These are phyloP conservation scores for Omphalea diandra DNA, from an alignment of 441 rosid genomes.

Conservation along the genomic window DNA sequence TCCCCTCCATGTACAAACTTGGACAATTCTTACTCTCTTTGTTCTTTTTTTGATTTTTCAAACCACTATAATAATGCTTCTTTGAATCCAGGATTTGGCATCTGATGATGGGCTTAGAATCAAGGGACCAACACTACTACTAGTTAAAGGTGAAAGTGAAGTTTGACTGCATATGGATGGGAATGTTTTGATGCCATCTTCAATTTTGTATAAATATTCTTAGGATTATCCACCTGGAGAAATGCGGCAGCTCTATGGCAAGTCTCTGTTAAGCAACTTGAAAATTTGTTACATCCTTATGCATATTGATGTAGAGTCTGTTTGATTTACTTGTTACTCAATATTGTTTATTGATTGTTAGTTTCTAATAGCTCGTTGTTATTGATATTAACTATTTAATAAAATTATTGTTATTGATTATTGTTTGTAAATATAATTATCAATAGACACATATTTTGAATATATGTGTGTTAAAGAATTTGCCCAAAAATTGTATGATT, in stretches of 20 bases:
- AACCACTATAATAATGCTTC: slow-evolving; percentile 9
- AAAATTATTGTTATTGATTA: no score
- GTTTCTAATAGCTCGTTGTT: no score
- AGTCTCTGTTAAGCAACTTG: not conserved
- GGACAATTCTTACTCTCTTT: not conserved
- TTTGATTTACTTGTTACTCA: no score
- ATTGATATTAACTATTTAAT: no score
- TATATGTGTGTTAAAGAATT: no score
- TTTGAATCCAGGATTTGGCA: slow-evolving; percentile 8
- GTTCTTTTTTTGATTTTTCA: not conserved
- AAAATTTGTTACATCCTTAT: no score
- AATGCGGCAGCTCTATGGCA: not conserved
- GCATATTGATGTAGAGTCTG: no score
- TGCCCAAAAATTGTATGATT: not conserved
- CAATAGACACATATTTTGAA: no score
- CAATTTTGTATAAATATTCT: not conserved
- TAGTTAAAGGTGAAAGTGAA: not conserved
- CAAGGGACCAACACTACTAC: not conserved
- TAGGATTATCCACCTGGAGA: not conserved
- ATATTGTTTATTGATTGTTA: no score
- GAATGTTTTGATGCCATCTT: slow-evolving; percentile 6
- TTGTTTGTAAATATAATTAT: no score
- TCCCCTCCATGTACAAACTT: not conserved
- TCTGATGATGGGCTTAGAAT: not conserved
- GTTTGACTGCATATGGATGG: not conserved